Conservation (phyloP, 306 rosid species). For the Sechiopsis laciniata region DNA sequence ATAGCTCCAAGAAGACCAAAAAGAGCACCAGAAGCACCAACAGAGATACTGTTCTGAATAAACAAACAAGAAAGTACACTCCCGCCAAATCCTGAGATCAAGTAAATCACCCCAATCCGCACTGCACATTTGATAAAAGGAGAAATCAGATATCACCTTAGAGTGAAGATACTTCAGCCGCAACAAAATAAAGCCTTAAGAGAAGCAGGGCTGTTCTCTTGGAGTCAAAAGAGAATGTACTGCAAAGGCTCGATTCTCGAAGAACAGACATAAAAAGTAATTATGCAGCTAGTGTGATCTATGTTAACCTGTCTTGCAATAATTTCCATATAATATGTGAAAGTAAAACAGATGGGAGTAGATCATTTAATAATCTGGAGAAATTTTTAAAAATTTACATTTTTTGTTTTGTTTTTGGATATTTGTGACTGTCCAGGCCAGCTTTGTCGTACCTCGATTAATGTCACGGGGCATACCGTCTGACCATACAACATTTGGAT, state of each 20-base stretch:
- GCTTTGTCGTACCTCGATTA: too few species aligned
- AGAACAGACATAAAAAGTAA: neutral
- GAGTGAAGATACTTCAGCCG: neutral
- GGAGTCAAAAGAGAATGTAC: neutral
- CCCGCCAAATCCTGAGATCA: constrained; percentile 74
- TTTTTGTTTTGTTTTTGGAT: too few species aligned
- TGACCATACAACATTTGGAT: too few species aligned
- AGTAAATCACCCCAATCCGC: constrained; percentile 59
- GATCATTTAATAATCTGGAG: neutral
- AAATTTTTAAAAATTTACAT: neutral
- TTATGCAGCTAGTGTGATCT: neutral
- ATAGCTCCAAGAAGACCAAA: constrained; percentile 96
- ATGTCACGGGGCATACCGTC: too few species aligned
- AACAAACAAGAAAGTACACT: constrained; percentile 61
- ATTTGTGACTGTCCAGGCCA: too few species aligned
- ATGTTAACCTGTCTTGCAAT: neutral
- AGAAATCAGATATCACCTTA: constrained; percentile 20
- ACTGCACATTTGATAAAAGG: constrained; percentile 40
- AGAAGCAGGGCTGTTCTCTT: neutral
- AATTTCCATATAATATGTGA: neutral
- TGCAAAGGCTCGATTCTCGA: neutral
- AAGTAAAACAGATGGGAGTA: neutral
- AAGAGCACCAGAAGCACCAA: constrained; percentile 90
- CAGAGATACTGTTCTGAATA: constrained; percentile 59
- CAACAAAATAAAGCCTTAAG: neutral